A percentile compares a stretch with the other conserved stretches of the same genome.
phyloP scores from a whole-genome alignment of 306 rosid species.

The Pyrus communis region DNA sequence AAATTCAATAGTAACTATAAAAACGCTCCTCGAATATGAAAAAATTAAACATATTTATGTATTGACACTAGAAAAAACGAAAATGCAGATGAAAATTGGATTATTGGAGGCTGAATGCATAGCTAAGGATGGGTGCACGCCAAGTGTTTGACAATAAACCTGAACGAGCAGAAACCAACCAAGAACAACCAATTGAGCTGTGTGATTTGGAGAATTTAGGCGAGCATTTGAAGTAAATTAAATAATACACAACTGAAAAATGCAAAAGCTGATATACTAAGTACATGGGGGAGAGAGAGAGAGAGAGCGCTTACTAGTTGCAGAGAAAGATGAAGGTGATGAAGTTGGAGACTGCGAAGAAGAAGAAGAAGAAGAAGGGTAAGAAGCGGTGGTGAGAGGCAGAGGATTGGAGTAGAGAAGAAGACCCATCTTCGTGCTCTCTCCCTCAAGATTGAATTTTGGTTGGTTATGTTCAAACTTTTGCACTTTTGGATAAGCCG shows the following conservation, averaged over 20 bases:
- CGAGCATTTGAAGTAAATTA: neutral
- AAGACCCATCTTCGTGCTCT: slow-evolving; percentile 35
- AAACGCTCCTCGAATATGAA: no score
- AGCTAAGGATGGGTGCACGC: neutral
- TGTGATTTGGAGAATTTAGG: neutral
- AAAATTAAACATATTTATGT: neutral
- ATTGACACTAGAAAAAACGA: neutral
- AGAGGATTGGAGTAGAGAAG: slow-evolving; percentile 47
- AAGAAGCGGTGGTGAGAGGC: slow-evolving; percentile 22
- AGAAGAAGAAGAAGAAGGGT: slow-evolving; percentile 23
- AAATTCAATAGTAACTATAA: neutral
- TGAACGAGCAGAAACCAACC: neutral
- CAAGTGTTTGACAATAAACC: slow-evolving; percentile 3
- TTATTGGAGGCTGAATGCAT: neutral
- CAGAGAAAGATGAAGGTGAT: slow-evolving; percentile 8
- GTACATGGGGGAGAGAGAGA: neutral
- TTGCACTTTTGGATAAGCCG: slow-evolving; percentile 15
- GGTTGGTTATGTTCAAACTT: neutral
- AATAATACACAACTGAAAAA: neutral
- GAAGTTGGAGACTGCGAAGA: neutral
- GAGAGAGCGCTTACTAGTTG: slow-evolving; percentile 31
- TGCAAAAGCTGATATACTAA: neutral
- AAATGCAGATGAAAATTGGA: neutral
- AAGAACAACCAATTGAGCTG: neutral
- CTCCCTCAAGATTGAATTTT: neutral